A percentile compares a stretch with the other conserved stretches of the same genome.
Conservation (phyloP, 2,329 filamentous ascomycete species). For the Chrysoporthe puriensis region DNA sequence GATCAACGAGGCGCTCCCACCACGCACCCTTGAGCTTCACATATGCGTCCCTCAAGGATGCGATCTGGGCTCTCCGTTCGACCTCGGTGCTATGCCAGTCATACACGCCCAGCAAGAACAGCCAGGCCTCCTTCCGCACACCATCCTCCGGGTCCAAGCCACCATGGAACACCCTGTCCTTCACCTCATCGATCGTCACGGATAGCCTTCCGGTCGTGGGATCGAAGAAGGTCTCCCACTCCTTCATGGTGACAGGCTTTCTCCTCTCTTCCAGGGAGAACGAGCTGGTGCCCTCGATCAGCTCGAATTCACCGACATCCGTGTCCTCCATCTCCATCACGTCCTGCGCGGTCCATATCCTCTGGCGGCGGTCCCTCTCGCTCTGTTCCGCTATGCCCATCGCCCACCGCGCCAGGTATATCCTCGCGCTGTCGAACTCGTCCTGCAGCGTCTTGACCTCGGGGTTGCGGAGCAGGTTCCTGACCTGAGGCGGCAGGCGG, state of each 20-base stretch:
- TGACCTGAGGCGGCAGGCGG: conserved; percentile 85
- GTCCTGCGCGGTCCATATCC: conserved; percentile 92
- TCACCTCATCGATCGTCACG: conserved; percentile 87
- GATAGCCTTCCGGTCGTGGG: conserved; percentile 71
- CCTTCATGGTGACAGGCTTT: conserved; percentile 75
- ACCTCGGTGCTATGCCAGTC: conserved; percentile 90
- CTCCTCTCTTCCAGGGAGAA: conserved; percentile 77
- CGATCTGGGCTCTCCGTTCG: conserved; percentile 80
- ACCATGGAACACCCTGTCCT: conserved; percentile 96
- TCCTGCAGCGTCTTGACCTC: conserved; percentile 95
- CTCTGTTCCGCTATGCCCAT: conserved; percentile 99
- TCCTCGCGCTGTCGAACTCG: conserved; percentile 92
- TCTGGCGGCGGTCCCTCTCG: conserved; percentile 80
- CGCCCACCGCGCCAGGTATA: conserved; percentile 95
- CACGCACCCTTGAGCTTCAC: conserved; percentile 90
- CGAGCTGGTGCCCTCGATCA: conserved; percentile 78
- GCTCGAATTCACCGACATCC: conserved; percentile 93
- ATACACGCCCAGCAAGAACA: conserved; percentile 89
- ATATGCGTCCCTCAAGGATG: conserved; percentile 89
- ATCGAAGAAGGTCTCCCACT: conserved; percentile 94
- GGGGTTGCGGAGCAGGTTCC: conserved; percentile 82
- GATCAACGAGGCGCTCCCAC: conserved; percentile 93
- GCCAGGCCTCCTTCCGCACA: conserved; percentile 94
- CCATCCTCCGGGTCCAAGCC: conserved; percentile 87
- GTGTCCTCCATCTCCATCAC: conserved; percentile 93